Percentiles rank a stretch among this genome's conserved stretches.
Conservation (phyloP, 1,284 basidiomycete genomes). For the Austroboletus novae-zelandiae region DNA sequence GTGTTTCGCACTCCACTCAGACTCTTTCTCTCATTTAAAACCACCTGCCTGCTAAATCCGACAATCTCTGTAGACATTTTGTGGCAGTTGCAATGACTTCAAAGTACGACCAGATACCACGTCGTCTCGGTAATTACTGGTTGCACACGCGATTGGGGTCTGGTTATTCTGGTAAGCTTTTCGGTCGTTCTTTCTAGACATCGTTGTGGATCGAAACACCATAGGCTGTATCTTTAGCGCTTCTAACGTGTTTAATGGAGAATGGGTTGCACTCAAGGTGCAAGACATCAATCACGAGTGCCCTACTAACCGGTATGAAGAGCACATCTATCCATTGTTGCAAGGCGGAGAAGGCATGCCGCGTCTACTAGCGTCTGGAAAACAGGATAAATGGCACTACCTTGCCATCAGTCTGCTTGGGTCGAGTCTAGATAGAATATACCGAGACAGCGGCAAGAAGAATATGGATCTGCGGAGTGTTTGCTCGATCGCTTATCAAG, state of each 20-base stretch:
- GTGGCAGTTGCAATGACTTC: constrained; percentile 16
- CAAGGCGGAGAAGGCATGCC: constrained; percentile 76
- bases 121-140: constrained; percentile 46
- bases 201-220: not conserved
- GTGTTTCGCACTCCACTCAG: not conserved
- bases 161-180: constrained; percentile 49
- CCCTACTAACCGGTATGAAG: constrained; percentile 71
- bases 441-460: constrained; percentile 52
- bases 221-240: constrained; percentile 66
- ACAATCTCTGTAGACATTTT: not conserved
- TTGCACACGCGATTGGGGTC: constrained; percentile 47
- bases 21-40: not conserved
- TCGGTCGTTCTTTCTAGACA: not conserved
- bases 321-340: constrained; percentile 62
- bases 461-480: constrained; percentile 66
- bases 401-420: constrained; percentile 74
- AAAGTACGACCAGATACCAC: constrained; percentile 34
- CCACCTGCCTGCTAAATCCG: not conserved
- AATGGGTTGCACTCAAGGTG: constrained; percentile 68
- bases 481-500: constrained; percentile 70
- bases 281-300: constrained; percentile 67
- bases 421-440: constrained; percentile 61
- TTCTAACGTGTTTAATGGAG: constrained; percentile 49
- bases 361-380: constrained; percentile 57
- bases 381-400: constrained; percentile 64